Base-by-base conservation (phyloP, 176 grass and related monocot genomes). In the Rhynchospora tenuis region DNA sequence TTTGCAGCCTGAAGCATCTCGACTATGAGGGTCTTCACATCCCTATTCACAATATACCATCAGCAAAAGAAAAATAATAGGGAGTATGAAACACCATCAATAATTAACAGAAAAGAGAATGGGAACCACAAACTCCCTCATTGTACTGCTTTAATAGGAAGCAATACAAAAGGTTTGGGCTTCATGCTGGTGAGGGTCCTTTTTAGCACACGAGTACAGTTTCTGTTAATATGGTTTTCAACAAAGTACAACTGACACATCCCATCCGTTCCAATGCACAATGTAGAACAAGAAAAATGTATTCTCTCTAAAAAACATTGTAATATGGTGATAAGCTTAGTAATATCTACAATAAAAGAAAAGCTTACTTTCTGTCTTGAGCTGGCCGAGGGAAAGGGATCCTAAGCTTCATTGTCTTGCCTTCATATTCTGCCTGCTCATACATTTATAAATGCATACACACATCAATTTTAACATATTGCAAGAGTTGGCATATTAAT, bases 1-100 rank as follows among this genome's bases (percentile, higher is more conserved):
- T 82, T 91, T 74, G 96, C 96, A 66, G 93, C 87, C 89, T 98
- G 86, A 88, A 93, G 93, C 96, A 98, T 95, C 84, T 98, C 96
- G 44, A 98, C 96, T 43, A 95, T 98, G 23, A 98, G 91, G 73
- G 86, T 93, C 86, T 95, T 93, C 24, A 93, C 96, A 85, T 95
- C 96, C 87, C 96, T 98, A 66, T 24, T 83, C 14, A 16, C 73
- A 55, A 76, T 15, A 52, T 76, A 54, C 14, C 20, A 67, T 60
- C 14, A 65, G 31, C 10, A 15, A 16, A 73, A 42, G 19, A 48
- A 73, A 73, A 51, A 9, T 2, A 0, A 65, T 12, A 74, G 1
- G 2, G 20, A 26, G 23, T 24, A 12, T 51, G 70, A 74, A 74
- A 74, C 22, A 74, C 46, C 70, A 74, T 51, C 70, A 74, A 45